Evolutionary conservation across 768 basidiomycete species (phyloP).

Genomic region (Mycena belliarum): DNA sequence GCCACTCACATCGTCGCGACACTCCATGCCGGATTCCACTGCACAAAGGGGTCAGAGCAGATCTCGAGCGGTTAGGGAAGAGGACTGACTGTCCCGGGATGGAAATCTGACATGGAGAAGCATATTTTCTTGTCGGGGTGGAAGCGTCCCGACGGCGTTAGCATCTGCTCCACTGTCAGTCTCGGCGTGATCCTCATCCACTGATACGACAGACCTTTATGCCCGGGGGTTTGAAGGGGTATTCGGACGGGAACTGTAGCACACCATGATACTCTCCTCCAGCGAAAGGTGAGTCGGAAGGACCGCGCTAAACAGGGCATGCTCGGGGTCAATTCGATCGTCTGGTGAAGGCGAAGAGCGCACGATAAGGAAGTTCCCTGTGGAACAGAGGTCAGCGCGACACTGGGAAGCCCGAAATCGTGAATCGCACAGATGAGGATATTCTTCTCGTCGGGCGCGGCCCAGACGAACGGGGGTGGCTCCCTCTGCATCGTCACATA

Average conservation of each 20-base stretch:
- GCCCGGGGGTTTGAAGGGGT: conserved; percentile 95
- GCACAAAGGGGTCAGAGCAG: conserved; percentile 2
- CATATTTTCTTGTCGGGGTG: conserved; percentile 94
- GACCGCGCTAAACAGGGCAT: conserved; percentile 67
- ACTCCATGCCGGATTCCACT: conserved; percentile 98
- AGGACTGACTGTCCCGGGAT: conserved; percentile 76
- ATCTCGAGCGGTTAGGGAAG: conserved; percentile 1
- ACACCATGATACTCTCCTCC: conserved; percentile 96
- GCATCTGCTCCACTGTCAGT: conserved; percentile 57
- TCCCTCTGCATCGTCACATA: conserved; percentile 89
- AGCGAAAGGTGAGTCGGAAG: conserved; percentile 86
- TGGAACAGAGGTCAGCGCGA: conserved; percentile 4
- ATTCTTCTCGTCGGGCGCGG: conserved; percentile 95
- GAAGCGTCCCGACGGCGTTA: conserved; percentile 88
- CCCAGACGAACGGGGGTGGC: conserved; percentile 96
- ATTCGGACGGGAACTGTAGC: conserved; percentile 90
- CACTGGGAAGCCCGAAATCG: not conserved
- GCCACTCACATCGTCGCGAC: conserved; percentile 85
- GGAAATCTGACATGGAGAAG: conserved; percentile 97
- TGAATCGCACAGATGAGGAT: conserved; percentile 82
- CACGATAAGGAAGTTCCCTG: conserved; percentile 96
- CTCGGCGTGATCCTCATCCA: not conserved
- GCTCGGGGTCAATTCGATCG: not conserved
- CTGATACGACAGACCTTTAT: conserved; percentile 68
- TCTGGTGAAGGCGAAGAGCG: conserved; percentile 26